Evolutionary conservation across 2,329 filamentous ascomycete species (phyloP).

Genomic region (Colletotrichum theobromicola): DNA sequence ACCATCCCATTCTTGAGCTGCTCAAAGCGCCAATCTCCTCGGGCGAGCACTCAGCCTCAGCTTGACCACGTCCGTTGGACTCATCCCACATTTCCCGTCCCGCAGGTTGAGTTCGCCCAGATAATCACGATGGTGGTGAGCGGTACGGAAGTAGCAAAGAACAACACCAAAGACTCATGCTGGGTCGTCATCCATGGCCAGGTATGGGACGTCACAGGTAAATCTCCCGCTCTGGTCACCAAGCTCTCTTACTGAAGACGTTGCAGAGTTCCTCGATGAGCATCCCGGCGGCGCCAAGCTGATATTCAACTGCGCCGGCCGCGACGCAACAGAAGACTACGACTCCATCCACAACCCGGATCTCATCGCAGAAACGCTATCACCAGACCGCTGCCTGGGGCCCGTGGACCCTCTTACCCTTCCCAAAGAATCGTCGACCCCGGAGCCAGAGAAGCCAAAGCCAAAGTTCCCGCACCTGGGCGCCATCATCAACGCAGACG

Average conservation of each 20-base stretch:
- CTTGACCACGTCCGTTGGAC: neutral
- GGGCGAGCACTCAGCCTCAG: neutral
- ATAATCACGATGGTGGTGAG: constrained; percentile 4
- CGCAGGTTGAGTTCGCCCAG: neutral
- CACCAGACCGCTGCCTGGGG: constrained; percentile 28
- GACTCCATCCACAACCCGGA: constrained; percentile 36
- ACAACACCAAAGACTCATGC: constrained; percentile 22
- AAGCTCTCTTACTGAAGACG: neutral
- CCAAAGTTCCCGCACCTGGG: constrained; percentile 28
- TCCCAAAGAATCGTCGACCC: neutral
- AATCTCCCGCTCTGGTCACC: neutral
- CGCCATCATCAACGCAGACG: constrained; percentile 38
- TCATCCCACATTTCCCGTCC: neutral
- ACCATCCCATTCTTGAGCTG: neutral
- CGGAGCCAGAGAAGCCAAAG: neutral
- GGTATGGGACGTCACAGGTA: constrained; percentile 26
- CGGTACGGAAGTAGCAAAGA: constrained; percentile 22
- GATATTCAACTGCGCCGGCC: constrained; percentile 36
- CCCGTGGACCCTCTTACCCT: constrained; percentile 24
- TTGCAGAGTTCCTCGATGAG: constrained; percentile 33
- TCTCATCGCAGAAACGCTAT: constrained; percentile 32
- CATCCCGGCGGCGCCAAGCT: constrained; percentile 37
- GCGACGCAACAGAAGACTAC: constrained; percentile 38
- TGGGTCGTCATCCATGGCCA: constrained; percentile 26
- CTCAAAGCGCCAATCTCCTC: neutral